Evolutionary conservation across 108 stramenopile species (phyloP), one percentile per base, ranked within the genome.

Genomic region (Schizochytrium sp.): DNA sequence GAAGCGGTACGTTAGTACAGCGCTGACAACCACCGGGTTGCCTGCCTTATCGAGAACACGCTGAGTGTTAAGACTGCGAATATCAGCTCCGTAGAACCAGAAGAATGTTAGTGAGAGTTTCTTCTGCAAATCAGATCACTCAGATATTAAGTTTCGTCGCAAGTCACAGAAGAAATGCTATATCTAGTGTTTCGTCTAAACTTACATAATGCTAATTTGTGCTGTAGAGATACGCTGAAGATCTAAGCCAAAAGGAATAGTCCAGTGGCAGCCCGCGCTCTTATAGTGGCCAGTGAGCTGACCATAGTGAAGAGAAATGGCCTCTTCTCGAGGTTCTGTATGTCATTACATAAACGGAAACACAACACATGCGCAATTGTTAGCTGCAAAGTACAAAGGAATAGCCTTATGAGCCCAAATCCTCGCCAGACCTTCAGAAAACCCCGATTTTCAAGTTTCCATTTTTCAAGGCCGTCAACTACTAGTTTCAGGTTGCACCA

Each of bases 1-100:
- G 87, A 87, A 10, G n/a, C 87, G 55, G 49, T 57, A 87, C 28
- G 10, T 87, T 55, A 87, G n/a, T 15, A 87, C 87, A 10, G 87
- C 87, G 7, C 42, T 45, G 0, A 57, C 57, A 45, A 57, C 57
- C 5, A 87, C 38, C 0, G 87, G 87, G 40, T 57, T 57, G 56
- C 17, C 87, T 1, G 12, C 38, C 8, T 55, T 41, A n/a, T 87
- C 87, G n/a, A 58, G 55, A 10, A 87, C 87, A 12, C 42, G n/a
- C 87, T 87, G 56, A 0, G 44, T 46, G 44, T 42, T 42, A 17
- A 72, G 44, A 28, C 28, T 28, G 28, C 28, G 28, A 28, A 28
- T 28, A 28, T 28, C 28, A 28, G 28, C 28, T 28, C 28, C 28
- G 28, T 28, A 28, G 28, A 28, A 28, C 28, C 28, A 28, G 28